Evolutionary conservation across 352 stramenopile species (phyloP), one percentile per base, ranked within the genome.

Genomic region (Saprolegnia diclina): DNA sequence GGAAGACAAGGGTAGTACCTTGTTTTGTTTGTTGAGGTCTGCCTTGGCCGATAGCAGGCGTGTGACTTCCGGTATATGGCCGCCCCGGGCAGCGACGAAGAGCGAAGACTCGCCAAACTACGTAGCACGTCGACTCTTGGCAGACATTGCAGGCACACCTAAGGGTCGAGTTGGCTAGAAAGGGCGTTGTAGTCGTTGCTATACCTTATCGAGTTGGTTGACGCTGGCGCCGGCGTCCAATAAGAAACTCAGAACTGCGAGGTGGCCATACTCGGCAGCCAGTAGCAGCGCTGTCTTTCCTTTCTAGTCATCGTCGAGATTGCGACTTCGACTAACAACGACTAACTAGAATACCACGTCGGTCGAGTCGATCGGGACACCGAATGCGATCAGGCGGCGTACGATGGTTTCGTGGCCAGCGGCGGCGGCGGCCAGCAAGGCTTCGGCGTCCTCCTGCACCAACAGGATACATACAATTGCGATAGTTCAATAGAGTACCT

Each of bases 31-130:
- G 52, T 59, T 59, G 24, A 16, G 35, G 35, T 40, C 35, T 3
- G 13, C 1, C 11, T 59, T 59, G 11, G 52, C 52, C 19, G 52
- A 14, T 16, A 59, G 24, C 13, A 59, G 35, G 13, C 16, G 24
- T 59, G 52, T n/a, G 24, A 59, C 52, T 3, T 11, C 16, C 4
- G 11, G 11, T 2, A 19, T 7, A n/a, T 59, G 52, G 7, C 52
- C 52, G 3, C 24, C 24, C 19, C 52, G 52, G n/a, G 52, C 52
- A 59, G 52, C 52, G 13, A 59, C 52, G 11, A 59, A 59, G 24
- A 59, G 35, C 19, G 52, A 18, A 1, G 52, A 59, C 52, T 59
- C 24, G 35, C 52, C 52, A 59, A 59, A 59, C 52, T 59, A 54
- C n/a, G 29, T 35, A 6, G 29, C 29, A 35, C 29, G 29, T 35